Evolutionary conservation across 2,329 filamentous ascomycete species (phyloP).

Genomic region (Ceratocystis variospora): DNA sequence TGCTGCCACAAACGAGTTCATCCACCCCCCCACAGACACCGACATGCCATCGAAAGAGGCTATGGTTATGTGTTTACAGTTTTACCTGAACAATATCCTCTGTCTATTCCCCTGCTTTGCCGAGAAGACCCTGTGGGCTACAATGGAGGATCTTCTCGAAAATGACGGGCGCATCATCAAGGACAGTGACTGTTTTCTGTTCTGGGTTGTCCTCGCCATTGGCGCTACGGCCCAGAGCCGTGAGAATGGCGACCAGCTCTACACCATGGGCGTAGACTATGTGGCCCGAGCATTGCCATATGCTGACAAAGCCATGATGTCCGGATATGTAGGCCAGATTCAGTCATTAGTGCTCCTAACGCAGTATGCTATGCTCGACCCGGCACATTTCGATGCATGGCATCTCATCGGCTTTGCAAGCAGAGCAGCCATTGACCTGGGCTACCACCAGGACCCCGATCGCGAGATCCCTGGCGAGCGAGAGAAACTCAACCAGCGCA

Average conservation of each 20-base stretch:
- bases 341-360: conserved; percentile 77
- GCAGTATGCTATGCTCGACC: conserved; percentile 80
- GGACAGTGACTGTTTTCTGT: conserved; percentile 66
- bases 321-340: conserved; percentile 72
- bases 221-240: conserved; percentile 61
- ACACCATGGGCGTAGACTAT: conserved; percentile 41
- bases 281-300: conserved; percentile 55
- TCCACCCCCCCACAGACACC: conserved; percentile 49
- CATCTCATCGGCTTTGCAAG: conserved; percentile 83
- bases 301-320: conserved; percentile 70
- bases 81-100: conserved; percentile 75
- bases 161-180: conserved; percentile 46
- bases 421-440: conserved; percentile 74
- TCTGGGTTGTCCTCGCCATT: conserved; percentile 83
- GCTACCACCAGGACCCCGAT: conserved; percentile 82
- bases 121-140: conserved; percentile 62
- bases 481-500: conserved; percentile 58
- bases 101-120: conserved; percentile 69
- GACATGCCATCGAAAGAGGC: conserved; percentile 44
- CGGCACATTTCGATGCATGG: conserved; percentile 86
- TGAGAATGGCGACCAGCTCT: conserved; percentile 50
- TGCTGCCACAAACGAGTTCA: conserved; percentile 59
- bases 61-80: conserved; percentile 48
- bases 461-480: conserved; percentile 53
- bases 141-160: conserved; percentile 70